phyloP scores from a whole-genome alignment of 768 basidiomycete genomes.

The Gloeostereum incarnatum region DNA sequence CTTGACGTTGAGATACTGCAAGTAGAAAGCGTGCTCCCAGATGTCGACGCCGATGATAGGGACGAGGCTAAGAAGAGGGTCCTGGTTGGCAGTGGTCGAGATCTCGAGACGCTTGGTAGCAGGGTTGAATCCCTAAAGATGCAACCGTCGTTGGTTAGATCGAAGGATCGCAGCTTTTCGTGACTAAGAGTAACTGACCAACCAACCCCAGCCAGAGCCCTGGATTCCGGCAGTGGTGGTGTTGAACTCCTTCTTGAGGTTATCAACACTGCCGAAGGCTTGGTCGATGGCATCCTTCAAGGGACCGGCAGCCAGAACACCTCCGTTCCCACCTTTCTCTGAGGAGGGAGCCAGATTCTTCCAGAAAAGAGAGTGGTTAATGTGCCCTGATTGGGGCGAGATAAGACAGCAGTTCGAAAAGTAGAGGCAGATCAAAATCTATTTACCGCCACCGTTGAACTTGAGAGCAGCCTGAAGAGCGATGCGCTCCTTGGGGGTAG shows the following conservation, averaged over 20 bases:
- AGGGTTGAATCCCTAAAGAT: slow-evolving; percentile 57
- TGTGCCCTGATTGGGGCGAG: slow-evolving; percentile 48
- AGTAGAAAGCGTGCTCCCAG: slow-evolving; percentile 96
- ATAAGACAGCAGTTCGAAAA: slow-evolving; percentile 2
- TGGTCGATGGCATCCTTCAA: slow-evolving; percentile 56
- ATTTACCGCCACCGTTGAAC: slow-evolving; percentile 92
- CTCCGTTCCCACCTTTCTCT: slow-evolving; percentile 50
- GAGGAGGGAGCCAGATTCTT: slow-evolving; percentile 74
- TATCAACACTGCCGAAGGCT: slow-evolving; percentile 63
- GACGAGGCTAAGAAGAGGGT: slow-evolving; percentile 67
- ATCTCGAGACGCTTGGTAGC: slow-evolving; percentile 69
- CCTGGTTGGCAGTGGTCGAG: slow-evolving; percentile 91
- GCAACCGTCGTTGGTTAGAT: background rate
- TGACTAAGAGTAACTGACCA: slow-evolving; percentile 43
- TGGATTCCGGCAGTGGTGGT: slow-evolving; percentile 79
- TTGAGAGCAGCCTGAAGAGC: slow-evolving; percentile 85
- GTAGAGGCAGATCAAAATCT: background rate
- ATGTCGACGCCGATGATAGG: slow-evolving; percentile 91
- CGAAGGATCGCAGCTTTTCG: background rate
- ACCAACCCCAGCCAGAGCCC: slow-evolving; percentile 96
- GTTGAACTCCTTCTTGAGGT: slow-evolving; percentile 76
- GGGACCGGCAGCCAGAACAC: slow-evolving; percentile 47
- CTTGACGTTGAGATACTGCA: slow-evolving; percentile 96
- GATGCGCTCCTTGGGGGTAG: slow-evolving; percentile 71
- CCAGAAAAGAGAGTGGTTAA: slow-evolving; percentile 97